Evolutionary conservation across 2,329 filamentous ascomycete genomes (phyloP), one percentile per base, ranked within the genome.

Genomic region (Chrysoporthe puriensis): DNA sequence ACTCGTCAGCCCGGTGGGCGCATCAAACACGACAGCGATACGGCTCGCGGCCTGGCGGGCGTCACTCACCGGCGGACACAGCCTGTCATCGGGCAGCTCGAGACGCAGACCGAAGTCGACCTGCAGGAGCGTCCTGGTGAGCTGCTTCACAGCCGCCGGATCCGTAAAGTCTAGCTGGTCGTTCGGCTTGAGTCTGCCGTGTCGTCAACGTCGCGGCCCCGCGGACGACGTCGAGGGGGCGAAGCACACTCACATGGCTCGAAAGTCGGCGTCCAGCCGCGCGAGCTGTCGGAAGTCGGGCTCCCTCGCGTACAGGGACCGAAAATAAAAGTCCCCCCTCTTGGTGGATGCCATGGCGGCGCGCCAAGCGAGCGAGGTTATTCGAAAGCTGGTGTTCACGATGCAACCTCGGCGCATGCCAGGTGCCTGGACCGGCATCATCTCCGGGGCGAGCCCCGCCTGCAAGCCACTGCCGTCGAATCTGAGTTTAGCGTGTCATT

Each of bases 21-120:
- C 63, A 42, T 44, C 43, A n/a, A n/a, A 42, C 32, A 34, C 48
- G 34, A 13, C n/a, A 32, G 58, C 44, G 32, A 48, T 42, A 43
- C 50, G 26, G 57, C 9, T 58, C 14, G n/a, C 57, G 13, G 26
- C 40, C 57, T 4, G 6, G 16, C 4, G 21, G 11, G 6, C 26
- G n/a, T 43, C 8, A 72, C 82, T 73, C 76, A 97, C 91, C 1
- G 94, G 93, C 14, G 95, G 96, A 75, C 95, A 98, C 0, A 99
- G 83, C 32, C 95, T 85, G 77, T 97, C 89, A 36, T 86, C 80
- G 0, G 94, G 94, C 1, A 98, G 82, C 6, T 90, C 83, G 16
- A 97, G 80, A 0, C 82, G 74, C 9, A 98, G 79, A 14, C 83
- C 85, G 77, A 97, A 98, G 77, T 97, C 90, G 16, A 86, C 79